phyloP scores from a whole-genome alignment of 202 grass and related monocot genomes.

The Panicum virgatum region DNA sequence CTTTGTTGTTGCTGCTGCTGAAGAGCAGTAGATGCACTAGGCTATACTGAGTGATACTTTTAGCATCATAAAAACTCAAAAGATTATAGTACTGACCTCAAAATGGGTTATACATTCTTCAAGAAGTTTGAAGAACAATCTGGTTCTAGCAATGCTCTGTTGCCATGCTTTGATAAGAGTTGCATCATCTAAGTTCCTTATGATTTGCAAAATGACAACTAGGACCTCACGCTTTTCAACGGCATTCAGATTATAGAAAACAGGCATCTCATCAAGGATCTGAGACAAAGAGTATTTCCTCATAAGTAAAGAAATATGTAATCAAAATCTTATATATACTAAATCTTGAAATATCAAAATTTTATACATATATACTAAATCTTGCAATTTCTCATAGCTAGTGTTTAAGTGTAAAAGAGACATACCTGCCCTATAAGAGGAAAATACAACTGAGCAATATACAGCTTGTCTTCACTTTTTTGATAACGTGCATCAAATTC shows the following conservation, averaged over 20 bases:
- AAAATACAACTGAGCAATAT: constrained; percentile 97
- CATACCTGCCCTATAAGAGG: constrained; percentile 92
- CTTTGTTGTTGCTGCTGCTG: neutral
- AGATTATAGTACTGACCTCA: constrained; percentile 64
- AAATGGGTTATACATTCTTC: constrained; percentile 98
- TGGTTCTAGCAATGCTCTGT: constrained; percentile 94
- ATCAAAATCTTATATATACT: neutral
- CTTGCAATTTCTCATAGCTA: neutral
- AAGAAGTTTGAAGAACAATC: constrained; percentile 99
- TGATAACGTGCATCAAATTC: constrained; percentile 98
- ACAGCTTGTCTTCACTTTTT: constrained; percentile 92
- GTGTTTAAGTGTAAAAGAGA: neutral
- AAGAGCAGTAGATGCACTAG: neutral
- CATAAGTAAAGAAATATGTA: constrained; percentile 35
- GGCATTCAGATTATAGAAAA: constrained; percentile 96
- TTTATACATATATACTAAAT: constrained; percentile 20
- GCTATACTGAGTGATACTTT: constrained; percentile 22
- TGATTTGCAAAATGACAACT: constrained; percentile 93
- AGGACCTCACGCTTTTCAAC: constrained; percentile 97
- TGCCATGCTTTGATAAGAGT: constrained; percentile 99
- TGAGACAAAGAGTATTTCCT: constrained; percentile 47
- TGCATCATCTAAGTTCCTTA: constrained; percentile 93
- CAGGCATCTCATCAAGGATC: constrained; percentile 99
- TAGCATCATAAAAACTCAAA: constrained; percentile 13
- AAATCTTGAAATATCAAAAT: constrained; percentile 29